Conservation (phyloP, 1,139 yeast genomes). For the Eremothecium sinecaudum region DNA sequence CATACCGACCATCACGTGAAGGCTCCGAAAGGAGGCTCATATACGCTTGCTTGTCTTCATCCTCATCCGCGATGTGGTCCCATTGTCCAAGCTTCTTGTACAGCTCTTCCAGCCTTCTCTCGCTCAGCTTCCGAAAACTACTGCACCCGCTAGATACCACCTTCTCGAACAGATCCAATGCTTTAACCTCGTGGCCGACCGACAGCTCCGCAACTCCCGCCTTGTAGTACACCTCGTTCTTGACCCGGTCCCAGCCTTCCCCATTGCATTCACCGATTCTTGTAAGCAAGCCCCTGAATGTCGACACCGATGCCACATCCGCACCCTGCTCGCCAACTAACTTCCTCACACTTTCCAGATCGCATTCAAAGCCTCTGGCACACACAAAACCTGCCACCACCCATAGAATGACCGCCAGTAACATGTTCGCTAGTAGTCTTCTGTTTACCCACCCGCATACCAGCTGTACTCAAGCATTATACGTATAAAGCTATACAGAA, state of each 20-base stretch:
- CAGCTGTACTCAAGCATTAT: too few relatives aligned
- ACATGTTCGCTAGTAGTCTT: too few relatives aligned
- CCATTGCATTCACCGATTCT: conserved; percentile 7
- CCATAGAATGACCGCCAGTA: background rate
- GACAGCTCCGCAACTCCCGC: conserved; percentile 25
- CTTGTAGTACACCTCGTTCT: conserved; percentile 18
- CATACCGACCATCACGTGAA: conserved; percentile 8
- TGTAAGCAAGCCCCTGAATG: conserved; percentile 7
- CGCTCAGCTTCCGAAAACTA: conserved; percentile 18
- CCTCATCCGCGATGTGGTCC: conserved; percentile 14
- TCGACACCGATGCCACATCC: conserved; percentile 6
- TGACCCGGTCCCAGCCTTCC: conserved; percentile 5
- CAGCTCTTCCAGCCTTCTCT: conserved; percentile 18
- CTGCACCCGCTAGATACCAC: conserved; percentile 10
- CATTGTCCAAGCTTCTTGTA: conserved; percentile 26
- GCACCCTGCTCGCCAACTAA: conserved; percentile 4
- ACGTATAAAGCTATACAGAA: too few relatives aligned
- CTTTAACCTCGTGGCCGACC: conserved; percentile 21
- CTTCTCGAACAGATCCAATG: conserved; percentile 20
- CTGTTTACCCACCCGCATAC: too few relatives aligned
- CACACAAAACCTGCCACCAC: background rate
- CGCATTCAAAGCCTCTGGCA: conserved; percentile 2
- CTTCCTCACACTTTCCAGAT: background rate
- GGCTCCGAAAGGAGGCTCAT: conserved; percentile 11
- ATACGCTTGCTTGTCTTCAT: conserved; percentile 9